A percentile compares a stretch with the other conserved stretches of the same genome.
Conservation (phyloP, 106 monocot species). For the Ottelia alismoides region DNA sequence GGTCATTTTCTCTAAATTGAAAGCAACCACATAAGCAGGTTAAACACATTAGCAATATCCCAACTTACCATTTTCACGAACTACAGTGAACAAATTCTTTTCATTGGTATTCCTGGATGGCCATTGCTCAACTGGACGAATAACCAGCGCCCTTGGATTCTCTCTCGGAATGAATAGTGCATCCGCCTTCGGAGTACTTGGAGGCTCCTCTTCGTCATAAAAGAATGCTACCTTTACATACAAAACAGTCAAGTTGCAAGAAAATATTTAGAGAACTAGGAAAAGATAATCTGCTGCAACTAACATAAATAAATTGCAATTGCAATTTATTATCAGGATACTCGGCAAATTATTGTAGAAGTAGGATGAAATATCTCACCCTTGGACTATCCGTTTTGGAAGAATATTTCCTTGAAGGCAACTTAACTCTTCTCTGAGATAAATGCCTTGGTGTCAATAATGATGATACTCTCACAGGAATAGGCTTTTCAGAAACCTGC, state of each 20-base stretch:
- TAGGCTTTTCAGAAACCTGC: slow-evolving; percentile 77
- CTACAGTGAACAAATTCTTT: slow-evolving; percentile 6
- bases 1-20: too few relatives aligned
- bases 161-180: slow-evolving; percentile 87
- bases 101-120: slow-evolving; percentile 22
- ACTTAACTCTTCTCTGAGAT: slow-evolving; percentile 75
- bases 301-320: too few relatives aligned
- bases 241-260: too few relatives aligned
- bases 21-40: neutral
- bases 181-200: slow-evolving; percentile 82
- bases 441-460: slow-evolving; percentile 69
- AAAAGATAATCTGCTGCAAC: too few relatives aligned
- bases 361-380: too few relatives aligned
- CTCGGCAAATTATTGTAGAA: too few relatives aligned
- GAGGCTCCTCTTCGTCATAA: slow-evolving; percentile 50
- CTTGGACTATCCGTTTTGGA: slow-evolving; percentile 60
- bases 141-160: slow-evolving; percentile 76
- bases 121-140: slow-evolving; percentile 85
- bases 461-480: slow-evolving; percentile 43
- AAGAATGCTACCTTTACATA: slow-evolving; percentile 72
- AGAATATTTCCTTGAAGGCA: slow-evolving; percentile 70
- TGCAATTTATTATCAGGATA: too few relatives aligned
- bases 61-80: slow-evolving; percentile 68
- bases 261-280: too few relatives aligned
- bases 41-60: neutral